Percentiles rank a stretch among this genome's conserved stretches.
phyloP scores from a whole-genome alignment of 148 eudicot genomes.

The Vaccinium macrocarpon region DNA sequence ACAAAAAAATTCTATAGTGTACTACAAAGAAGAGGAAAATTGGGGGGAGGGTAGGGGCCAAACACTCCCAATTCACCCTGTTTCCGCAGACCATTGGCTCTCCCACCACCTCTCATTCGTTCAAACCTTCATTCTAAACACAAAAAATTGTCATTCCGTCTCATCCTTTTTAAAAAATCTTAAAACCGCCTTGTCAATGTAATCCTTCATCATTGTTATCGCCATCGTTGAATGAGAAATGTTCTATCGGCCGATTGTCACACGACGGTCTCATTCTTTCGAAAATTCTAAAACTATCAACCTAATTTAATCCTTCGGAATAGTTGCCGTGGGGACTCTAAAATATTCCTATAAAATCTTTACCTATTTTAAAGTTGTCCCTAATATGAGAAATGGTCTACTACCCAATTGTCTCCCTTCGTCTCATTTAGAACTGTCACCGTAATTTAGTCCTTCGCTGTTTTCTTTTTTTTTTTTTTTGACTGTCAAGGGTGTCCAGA shows the following conservation, averaged over 20 bases:
- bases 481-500: too few species aligned
- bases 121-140: background rate
- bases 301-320: background rate
- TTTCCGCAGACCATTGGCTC: background rate
- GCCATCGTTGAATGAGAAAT: background rate
- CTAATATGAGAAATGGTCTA: background rate
- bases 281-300: background rate
- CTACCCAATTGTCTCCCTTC: background rate
- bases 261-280: background rate
- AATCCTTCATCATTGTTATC: background rate
- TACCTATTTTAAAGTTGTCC: background rate
- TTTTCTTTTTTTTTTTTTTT: too few species aligned
- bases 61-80: too few species aligned
- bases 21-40: too few species aligned
- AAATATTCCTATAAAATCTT: background rate
- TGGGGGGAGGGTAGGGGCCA: too few species aligned
- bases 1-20: too few species aligned
- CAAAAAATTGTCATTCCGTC: background rate
- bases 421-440: background rate
- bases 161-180: background rate
- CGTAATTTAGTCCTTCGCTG: background rate
- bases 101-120: background rate
- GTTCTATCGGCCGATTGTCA: background rate
- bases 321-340: background rate
- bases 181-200: background rate